Evolutionary conservation across 208 protist species (phyloP).

Genomic region (Leishmania guyanensis): DNA sequence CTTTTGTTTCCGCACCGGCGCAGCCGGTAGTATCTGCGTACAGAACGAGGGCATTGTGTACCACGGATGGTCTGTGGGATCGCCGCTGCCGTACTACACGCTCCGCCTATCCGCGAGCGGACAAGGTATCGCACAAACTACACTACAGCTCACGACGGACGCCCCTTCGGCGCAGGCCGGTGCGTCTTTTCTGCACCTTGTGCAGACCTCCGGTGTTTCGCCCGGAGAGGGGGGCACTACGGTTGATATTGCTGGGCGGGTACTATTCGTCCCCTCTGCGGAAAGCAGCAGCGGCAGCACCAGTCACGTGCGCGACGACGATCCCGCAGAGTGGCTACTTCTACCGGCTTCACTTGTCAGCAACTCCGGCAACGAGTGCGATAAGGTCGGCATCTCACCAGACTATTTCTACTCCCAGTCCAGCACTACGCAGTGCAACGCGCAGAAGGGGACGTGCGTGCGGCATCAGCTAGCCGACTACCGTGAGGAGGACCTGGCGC

Average conservation of each 20-base stretch:
- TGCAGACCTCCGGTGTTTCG: slow-evolving; percentile 10
- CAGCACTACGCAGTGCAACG: slow-evolving; percentile 32
- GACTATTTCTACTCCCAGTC: slow-evolving; percentile 46
- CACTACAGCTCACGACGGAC: slow-evolving; percentile 31
- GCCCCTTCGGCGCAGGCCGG: slow-evolving; percentile 6
- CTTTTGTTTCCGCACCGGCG: slow-evolving; percentile 35
- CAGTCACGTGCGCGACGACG: slow-evolving; percentile 3
- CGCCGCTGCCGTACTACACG: slow-evolving; percentile 30
- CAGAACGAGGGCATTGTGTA: slow-evolving; percentile 33
- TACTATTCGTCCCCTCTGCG: slow-evolving; percentile 46
- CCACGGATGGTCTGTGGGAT: slow-evolving; percentile 43
- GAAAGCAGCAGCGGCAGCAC: not conserved
- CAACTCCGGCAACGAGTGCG: slow-evolving; percentile 52
- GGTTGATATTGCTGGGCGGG: slow-evolving; percentile 33
- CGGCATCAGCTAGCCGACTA: slow-evolving; percentile 66
- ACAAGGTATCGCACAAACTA: slow-evolving; percentile 4
- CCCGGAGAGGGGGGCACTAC: not conserved
- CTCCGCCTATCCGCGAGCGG: slow-evolving; percentile 35
- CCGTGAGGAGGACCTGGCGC: slow-evolving; percentile 37
- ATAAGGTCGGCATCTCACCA: slow-evolving; percentile 65
- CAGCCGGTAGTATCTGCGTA: slow-evolving; percentile 22
- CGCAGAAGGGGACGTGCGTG: slow-evolving; percentile 45
- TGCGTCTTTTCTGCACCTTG: slow-evolving; percentile 14
- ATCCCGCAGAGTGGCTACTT: slow-evolving; percentile 62
- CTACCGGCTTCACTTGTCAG: slow-evolving; percentile 50